Conservation (phyloP, 2,329 filamentous ascomycete species). For the Alternaria ventricosa region DNA sequence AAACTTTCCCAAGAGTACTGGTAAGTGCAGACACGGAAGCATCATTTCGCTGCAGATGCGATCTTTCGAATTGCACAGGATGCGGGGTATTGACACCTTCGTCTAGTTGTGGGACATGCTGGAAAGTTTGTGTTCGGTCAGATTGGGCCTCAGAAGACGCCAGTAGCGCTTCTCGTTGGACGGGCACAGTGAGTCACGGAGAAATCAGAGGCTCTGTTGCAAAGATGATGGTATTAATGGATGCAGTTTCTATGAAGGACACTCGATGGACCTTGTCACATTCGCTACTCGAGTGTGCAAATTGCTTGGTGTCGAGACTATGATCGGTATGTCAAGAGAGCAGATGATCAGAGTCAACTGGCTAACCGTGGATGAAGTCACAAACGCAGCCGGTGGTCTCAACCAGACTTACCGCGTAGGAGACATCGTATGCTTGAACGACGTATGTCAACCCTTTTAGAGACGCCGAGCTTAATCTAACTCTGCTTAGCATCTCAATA, state of each 20-base stretch:
- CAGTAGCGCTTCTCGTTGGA: conserved; percentile 69
- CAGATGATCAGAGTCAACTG: neutral
- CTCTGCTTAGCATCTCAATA: conserved; percentile 63
- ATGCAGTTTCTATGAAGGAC: conserved; percentile 70
- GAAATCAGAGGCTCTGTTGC: neutral
- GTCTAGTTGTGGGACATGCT: conserved; percentile 63
- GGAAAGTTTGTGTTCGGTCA: conserved; percentile 70
- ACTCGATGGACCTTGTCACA: conserved; percentile 67
- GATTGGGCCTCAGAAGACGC: conserved; percentile 59
- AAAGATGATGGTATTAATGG: conserved; percentile 18
- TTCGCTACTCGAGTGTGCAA: conserved; percentile 71
- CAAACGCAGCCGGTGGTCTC: conserved; percentile 70
- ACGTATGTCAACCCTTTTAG: conserved; percentile 53
- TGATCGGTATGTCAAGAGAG: conserved; percentile 56
- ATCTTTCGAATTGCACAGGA: neutral
- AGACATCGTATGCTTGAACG: conserved; percentile 70
- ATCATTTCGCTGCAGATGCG: neutral
- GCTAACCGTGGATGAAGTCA: conserved; percentile 55
- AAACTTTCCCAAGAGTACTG: conserved; percentile 66
- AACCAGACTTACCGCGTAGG: conserved; percentile 69
- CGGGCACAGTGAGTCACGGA: conserved; percentile 64
- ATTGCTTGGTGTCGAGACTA: conserved; percentile 64
- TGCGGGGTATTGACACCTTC: conserved; percentile 2
- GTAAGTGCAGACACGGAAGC: conserved; percentile 51
- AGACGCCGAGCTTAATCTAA: conserved; percentile 12